Evolutionary conservation across 2,329 filamentous ascomycete genomes (phyloP).

Genomic region (Clonostachys rhizophaga): DNA sequence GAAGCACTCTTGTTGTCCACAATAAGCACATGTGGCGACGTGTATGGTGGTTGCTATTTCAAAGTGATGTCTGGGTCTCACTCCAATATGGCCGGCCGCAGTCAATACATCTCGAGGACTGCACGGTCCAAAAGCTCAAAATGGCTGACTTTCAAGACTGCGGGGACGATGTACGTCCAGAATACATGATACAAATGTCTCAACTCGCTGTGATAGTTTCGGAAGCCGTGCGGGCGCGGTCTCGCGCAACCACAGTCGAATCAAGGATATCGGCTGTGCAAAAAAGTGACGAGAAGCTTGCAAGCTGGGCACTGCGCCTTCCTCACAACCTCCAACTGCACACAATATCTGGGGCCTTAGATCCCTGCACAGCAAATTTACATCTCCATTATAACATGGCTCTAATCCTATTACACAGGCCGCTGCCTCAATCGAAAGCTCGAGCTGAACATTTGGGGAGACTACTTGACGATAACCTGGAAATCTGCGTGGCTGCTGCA

Average conservation of each 20-base stretch:
- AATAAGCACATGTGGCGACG: conserved; percentile 28
- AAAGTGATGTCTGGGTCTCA: conserved; percentile 27
- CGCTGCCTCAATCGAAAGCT: not conserved
- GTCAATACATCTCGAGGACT: conserved; percentile 39
- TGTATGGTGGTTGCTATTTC: conserved; percentile 32
- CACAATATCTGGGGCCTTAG: not conserved
- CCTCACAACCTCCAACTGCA: conserved; percentile 8
- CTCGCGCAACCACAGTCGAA: conserved; percentile 5
- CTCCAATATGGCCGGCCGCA: conserved; percentile 42
- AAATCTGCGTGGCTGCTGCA: conserved; percentile 20
- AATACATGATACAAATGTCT: conserved; percentile 42
- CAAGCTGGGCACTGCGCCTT: conserved; percentile 11
- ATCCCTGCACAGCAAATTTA: not conserved
- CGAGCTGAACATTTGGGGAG: conserved; percentile 1
- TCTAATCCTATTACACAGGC: not conserved
- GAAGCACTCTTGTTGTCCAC: conserved; percentile 16
- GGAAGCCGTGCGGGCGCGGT: conserved; percentile 15
- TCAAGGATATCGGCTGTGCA: conserved; percentile 18
- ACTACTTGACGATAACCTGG: conserved; percentile 12
- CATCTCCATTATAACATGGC: not conserved
- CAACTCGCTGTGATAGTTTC: conserved; percentile 45
- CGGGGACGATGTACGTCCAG: conserved; percentile 23
- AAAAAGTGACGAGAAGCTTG: conserved; percentile 13
- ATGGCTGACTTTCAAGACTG: conserved; percentile 36
- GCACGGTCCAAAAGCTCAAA: conserved; percentile 37